These are phyloP conservation scores for Neonectria faginata DNA, from an alignment of 2,329 filamentous ascomycete species.

Conservation along the genomic window DNA sequence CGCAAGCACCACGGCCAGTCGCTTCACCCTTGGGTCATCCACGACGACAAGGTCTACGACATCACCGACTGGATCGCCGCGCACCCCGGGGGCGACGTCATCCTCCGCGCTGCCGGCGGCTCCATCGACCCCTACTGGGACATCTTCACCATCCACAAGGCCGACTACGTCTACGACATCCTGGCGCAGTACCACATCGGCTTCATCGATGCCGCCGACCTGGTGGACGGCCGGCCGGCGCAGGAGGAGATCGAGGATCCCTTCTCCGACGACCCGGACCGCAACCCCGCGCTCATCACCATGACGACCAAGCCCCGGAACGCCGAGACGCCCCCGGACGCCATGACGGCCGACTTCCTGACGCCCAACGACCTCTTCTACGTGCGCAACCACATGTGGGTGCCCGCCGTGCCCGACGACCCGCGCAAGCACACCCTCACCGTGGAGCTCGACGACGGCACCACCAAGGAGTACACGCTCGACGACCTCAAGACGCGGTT, in stretches of 20 bases:
- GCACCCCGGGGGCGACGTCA: slow-evolving; percentile 76
- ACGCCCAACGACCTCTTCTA: slow-evolving; percentile 69
- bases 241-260: slow-evolving; percentile 70
- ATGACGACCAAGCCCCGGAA: slow-evolving; percentile 69
- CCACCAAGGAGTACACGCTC: slow-evolving; percentile 64
- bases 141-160: slow-evolving; percentile 77
- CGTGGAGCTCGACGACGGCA: slow-evolving; percentile 67
- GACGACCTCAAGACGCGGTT: slow-evolving; percentile 66
- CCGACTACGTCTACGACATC: slow-evolving; percentile 72
- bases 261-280: slow-evolving; percentile 64
- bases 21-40: slow-evolving; percentile 71
- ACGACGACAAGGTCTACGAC: slow-evolving; percentile 74
- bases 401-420: slow-evolving; percentile 58
- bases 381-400: slow-evolving; percentile 74
- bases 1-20: slow-evolving; percentile 65
- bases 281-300: slow-evolving; percentile 63
- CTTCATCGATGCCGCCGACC: slow-evolving; percentile 67
- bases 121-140: slow-evolving; percentile 77
- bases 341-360: slow-evolving; percentile 62
- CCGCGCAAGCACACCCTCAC: slow-evolving; percentile 59
- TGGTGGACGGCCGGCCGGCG: slow-evolving; percentile 67
- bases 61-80: slow-evolving; percentile 76
- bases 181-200: slow-evolving; percentile 74
- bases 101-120: slow-evolving; percentile 72
- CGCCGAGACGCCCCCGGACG: slow-evolving; percentile 67